These are phyloP conservation scores for Ceratocystis variospora DNA, from an alignment of 2,329 filamentous ascomycete genomes.

Conservation along the genomic window DNA sequence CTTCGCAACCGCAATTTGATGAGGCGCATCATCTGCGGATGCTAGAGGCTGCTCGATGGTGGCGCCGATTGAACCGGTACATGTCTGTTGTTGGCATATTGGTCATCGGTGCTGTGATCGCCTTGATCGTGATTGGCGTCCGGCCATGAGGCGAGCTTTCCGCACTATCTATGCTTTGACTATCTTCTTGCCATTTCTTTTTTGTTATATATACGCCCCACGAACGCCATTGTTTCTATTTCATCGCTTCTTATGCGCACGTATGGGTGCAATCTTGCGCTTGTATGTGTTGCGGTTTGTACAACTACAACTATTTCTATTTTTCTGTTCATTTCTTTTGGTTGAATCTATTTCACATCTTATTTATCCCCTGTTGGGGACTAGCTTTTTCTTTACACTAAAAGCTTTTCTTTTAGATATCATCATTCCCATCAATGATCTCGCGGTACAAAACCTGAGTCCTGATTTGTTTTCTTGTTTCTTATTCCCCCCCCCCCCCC, in stretches of 20 bases:
- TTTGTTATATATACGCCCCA: background rate
- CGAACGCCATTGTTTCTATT: conserved; percentile 15
- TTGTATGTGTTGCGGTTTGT: conserved; percentile 2
- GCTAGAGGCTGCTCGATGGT: conserved; percentile 41
- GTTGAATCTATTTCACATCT: conserved; percentile 5
- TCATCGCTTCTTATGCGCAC: conserved; percentile 4
- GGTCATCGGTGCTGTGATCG: conserved; percentile 38
- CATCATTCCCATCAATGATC: background rate
- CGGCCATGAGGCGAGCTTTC: conserved; percentile 20
- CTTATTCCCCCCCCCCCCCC: background rate
- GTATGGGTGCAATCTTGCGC: background rate
- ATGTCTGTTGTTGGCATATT: conserved; percentile 45
- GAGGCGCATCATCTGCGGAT: conserved; percentile 19
- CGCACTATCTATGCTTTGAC: background rate
- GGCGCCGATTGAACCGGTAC: conserved; percentile 44
- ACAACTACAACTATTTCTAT: conserved; percentile 12
- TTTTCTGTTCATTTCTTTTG: conserved; percentile 18
- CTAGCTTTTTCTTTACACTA: background rate
- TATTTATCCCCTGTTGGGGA: background rate
- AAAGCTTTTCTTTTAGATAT: conserved; percentile 7
- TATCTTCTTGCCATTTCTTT: conserved; percentile 13
- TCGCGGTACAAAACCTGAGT: background rate
- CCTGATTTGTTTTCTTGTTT: conserved; percentile 8
- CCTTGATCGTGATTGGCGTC: conserved; percentile 40
- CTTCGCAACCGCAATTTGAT: conserved; percentile 8